Base-by-base conservation (phyloP, 148 eudicot species). In the Rhododendron simsii region DNA sequence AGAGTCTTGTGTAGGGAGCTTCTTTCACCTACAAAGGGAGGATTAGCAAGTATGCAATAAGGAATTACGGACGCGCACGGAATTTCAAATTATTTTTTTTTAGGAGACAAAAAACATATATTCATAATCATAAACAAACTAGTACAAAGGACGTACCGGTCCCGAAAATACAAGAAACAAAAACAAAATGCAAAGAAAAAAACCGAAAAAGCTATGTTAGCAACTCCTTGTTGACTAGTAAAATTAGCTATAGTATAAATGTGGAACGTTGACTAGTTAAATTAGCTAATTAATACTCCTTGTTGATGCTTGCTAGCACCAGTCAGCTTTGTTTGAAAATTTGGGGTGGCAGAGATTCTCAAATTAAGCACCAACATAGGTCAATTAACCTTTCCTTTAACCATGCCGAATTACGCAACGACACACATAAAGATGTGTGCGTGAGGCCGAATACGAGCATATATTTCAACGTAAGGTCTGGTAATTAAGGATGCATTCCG, bases 1-100 rank as follows among this genome's bases (percentile, higher is more conserved):
- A 85, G 20, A 85, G 87, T 63, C 87, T 85, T 63, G 77, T 59
- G 50, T 84, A 84, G 8, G 71, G 51, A 55, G 80, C 21, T 55
- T 84, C 86, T 74, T 76, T 75, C 65, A 84, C 86, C 86, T 84
- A 63, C 80, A 37, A 73, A 30, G 21, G 47, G 18, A 15, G 2
- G 61, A 55, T 55, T 55, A 55, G 61, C 61, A 18, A 55, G 61
- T 55, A 11, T 51, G 55, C 21, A 16, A 55, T 55, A 55, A 55
- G 61, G 21, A 55, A 5, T 55, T 55, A 55, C 1, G 6, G 20
- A 55, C 2, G 61, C 20, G 4, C 18, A 55, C 20, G 59, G 20
- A 16, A 55, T 55, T 3, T 15, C 21, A 55, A 3, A 16, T 1
- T 4, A 16, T 55, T 55, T 55, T 13, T 55, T 55, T 55, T 55